These are phyloP conservation scores for Agrostemma githago DNA, from an alignment of 148 eudicot species.

Conservation along the genomic window DNA sequence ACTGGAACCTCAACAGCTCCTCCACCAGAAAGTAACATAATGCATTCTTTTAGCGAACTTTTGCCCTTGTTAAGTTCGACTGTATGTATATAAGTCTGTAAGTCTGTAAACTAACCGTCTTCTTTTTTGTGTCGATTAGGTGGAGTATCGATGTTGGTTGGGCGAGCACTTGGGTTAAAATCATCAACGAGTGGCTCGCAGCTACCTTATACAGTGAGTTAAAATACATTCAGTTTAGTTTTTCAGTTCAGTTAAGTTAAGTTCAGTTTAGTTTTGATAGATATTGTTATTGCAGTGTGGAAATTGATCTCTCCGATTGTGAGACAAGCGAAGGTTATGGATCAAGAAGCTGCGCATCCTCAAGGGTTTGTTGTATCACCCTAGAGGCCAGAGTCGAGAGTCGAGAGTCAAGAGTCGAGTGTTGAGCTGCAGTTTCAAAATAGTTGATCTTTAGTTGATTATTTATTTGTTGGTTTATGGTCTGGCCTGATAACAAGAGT, in stretches of 20 bases:
- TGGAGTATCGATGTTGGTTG: conserved; percentile 98
- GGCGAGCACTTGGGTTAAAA: conserved; percentile 98
- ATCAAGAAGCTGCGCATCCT: conserved; percentile 43
- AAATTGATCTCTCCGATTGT: conserved; percentile 71
- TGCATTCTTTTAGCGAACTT: neutral
- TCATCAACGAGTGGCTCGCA: conserved; percentile 98
- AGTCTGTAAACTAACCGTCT: no score
- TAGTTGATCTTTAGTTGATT: neutral
- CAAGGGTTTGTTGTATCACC: conserved; percentile 16
- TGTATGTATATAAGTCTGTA: no score
- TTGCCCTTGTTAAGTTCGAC: neutral
- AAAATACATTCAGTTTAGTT: neutral
- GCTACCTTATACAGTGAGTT: conserved; percentile 82
- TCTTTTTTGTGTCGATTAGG: conserved; percentile 29
- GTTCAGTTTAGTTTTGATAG: no score
- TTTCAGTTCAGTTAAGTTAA: no score
- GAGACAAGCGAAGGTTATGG: conserved; percentile 52
- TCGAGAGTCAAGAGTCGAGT: neutral
- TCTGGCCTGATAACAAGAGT: no score
- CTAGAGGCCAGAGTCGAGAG: neutral
- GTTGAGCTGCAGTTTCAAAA: neutral
- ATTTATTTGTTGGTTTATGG: neutral
- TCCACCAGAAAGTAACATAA: conserved; percentile 57
- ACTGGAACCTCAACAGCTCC: conserved; percentile 78
- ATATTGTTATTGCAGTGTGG: conserved; percentile 53